Evolutionary conservation across 108 stramenopile species (phyloP), one percentile per base, ranked within the genome.

Genomic region (Skeletonema marinoi): DNA sequence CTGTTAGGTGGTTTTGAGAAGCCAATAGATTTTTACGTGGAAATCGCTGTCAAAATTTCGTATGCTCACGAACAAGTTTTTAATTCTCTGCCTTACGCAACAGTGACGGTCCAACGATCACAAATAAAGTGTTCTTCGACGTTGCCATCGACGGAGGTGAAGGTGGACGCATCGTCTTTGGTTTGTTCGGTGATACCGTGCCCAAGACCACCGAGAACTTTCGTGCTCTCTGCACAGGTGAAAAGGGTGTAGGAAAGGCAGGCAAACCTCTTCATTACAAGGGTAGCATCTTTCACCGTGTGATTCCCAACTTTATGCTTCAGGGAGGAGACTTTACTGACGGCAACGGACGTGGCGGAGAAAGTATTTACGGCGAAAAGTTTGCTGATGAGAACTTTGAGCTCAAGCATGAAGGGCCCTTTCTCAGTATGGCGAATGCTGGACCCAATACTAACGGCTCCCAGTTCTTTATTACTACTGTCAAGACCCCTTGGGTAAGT

Each of bases 341-440:
- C 32, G 88, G 88, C 5, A 92, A 95, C 62, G 98, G 98, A 5
- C 90, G 92, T 6, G 98, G 91, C 11, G 91, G 91, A 6, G 88
- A 91, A 69, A 83, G 78, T 75, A 78, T 82, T 72, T 81, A 81
- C 48, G 87, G 87, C 17, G 70, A 61, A 14, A 89, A 94, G 69
- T 99, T 99, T 87, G 92, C 76, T 3, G 99, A 99, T 70, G 99
- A 98, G 76, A 98, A 98, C 88, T 98, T 98, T 70, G 50, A 81
- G 68, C 88, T 90, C 50, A 92, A 96, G 82, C 92, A 92, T 61
- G 89, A 89, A 60, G 90, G 78, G 21, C 91, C 95, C 31, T 92
- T 96, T 68, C 92, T 99, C 17, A 90, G 88, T 59, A 94, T 94
- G 93, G 98, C 98, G 29, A 99, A 98, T 75, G 93, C 92, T 48